Base-by-base conservation (phyloP, 192 early-diverging fungal genomes). In the Phycomyces blakesleeanus region DNA sequence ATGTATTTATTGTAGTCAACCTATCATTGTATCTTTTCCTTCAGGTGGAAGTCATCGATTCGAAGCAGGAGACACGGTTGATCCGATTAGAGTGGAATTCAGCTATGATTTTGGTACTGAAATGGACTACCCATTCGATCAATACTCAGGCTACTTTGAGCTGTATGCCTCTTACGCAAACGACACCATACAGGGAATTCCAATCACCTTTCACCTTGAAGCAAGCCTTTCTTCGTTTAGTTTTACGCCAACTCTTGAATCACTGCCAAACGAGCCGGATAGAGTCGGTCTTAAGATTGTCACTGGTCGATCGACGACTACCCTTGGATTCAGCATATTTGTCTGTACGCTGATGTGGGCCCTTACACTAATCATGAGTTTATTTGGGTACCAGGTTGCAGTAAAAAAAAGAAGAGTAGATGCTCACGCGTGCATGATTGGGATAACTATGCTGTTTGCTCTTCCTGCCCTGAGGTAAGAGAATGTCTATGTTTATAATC, bases 291-390 rank as follows among this genome's bases (percentile, higher is more conserved):
- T 80, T 10, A 73, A 73, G 47, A 80, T 75, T 44, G 55, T 77
- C 14, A 74, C 75, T 0, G 64, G 72, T 3, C 55, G 78, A 26
- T 80, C 78, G 2, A 73, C 69, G 1, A 80, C 78, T 1, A 80
- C 78, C 0, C 73, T 76, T 39, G 78, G 78, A 5, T 80, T 80
- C 38, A 72, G 68, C 44, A 42, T 80, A 29, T 80, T 80, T 57
- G 74, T 75, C 42, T 73, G 76, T n/a, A 70, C 76, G 59, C 65
- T 80, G 6, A 80, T 80, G 78, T 80, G 78, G 78, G 64, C 70
- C 16, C 47, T 80, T 1, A 74, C 75, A 27, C 60, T 80, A 22
- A 64, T 71, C 0, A 74, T 80, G 24, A 75, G 72, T 5, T 44
- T 80, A 34, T 76, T 80, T 74, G 69, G 72, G 7, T 76, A 72